Conservation (phyloP, 225 moss, liverwort and hornwort genomes). For the Lunularia cruciata region DNA sequence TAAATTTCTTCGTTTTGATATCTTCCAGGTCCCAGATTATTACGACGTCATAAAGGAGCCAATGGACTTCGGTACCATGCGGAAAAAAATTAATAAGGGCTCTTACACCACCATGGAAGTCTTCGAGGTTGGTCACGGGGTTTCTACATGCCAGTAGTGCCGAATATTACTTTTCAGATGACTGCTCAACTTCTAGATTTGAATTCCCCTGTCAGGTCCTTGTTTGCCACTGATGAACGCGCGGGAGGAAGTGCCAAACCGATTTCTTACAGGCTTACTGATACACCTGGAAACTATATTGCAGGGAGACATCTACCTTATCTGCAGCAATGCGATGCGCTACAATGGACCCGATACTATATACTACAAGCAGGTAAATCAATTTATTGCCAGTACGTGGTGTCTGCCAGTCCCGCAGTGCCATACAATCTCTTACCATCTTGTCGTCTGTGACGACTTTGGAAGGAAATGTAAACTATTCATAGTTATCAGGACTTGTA, state of each 20-base stretch:
- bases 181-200: not conserved
- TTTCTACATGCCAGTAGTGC: too few species aligned
- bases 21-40: conserved; percentile 89
- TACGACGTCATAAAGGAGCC: conserved; percentile 99
- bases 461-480: too few species aligned
- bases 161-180: not conserved
- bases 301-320: conserved; percentile 90
- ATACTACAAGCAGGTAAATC: conserved; percentile 86
- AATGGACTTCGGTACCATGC: conserved; percentile 99
- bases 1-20: not conserved
- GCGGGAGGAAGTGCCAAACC: too few species aligned
- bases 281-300: too few species aligned
- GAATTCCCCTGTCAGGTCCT: too few species aligned
- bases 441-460: too few species aligned
- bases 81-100: conserved; percentile 83
- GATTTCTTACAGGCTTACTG: too few species aligned
- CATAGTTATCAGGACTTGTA: too few species aligned
- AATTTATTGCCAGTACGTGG: too few species aligned
- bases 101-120: conserved; percentile 49
- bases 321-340: conserved; percentile 97
- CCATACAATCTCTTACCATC: too few species aligned
- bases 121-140: conserved; percentile 63
- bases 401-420: too few species aligned
- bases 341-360: conserved; percentile 98
- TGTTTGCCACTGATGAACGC: not conserved